Evolutionary conservation across 768 basidiomycete species (phyloP), one percentile per base, ranked within the genome.

Genomic region (Mycena galericulata): DNA sequence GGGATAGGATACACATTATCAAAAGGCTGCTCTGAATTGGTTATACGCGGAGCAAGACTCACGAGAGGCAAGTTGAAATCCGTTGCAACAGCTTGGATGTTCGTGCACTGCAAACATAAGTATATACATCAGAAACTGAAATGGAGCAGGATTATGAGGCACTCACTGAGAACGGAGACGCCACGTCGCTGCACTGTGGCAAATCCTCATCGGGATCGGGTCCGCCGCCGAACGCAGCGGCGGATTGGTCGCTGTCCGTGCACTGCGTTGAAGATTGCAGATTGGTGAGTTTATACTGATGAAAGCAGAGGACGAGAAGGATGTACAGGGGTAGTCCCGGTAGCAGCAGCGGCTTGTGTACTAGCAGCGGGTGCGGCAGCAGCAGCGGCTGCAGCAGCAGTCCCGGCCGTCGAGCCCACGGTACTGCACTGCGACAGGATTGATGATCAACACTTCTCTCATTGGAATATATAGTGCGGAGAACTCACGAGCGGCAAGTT

Each of bases 401-500:
- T 53, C 18, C 30, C 51, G 30, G 51, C 51, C 30, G 51, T 30
- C 32, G 51, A 34, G 32, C 32, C 32, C 30, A 34, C 30, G 12
- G 51, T 53, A 12, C 51, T 53, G 51, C 51, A 53, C 51, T 53
- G 32, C n/a, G 20, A 53, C 10, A 20, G 6, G 30, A 46, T 9
- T 15, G 27, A 50, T 12, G 51, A 53, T 50, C 27, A 18, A 5
- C 27, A 22, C 49, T 30, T 29, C 29, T 27, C 29, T 27, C 17
- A 30, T 30, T 50, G 29, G 12, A 17, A 50, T 50, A 29, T 50
- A 43, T 43, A 11, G 41, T 43, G 41, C 17, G 29, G 49, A 50
- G 26, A 2, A 54, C 53, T 54, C 22, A 54, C 53, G 53, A 54
- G 53, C n/a, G 53, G 53, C 53, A 54, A n/a, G 30, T 34, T 54